Conservation (phyloP, 805 yeast species). For the Candida adriatica region DNA sequence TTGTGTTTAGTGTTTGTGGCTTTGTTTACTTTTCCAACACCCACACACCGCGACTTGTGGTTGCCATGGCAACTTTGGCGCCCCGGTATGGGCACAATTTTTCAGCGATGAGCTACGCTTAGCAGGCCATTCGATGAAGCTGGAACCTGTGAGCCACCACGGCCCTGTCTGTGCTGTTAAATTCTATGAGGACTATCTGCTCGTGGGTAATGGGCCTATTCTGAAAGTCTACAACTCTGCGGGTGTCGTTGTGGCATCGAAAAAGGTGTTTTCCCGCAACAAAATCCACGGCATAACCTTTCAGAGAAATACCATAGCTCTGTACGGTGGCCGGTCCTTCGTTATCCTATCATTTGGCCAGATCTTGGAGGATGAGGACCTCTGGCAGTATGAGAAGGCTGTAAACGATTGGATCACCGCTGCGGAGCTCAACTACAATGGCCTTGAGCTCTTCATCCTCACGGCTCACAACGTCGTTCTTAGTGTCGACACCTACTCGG, state of each 20-base stretch:
- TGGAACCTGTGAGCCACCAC: slow-evolving; percentile 12
- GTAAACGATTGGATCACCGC: slow-evolving; percentile 78
- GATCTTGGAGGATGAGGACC: slow-evolving; percentile 21
- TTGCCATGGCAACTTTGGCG: background rate
- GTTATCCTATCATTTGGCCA: slow-evolving; percentile 32
- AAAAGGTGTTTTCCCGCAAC: slow-evolving; percentile 55
- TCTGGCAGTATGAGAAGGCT: slow-evolving; percentile 35
- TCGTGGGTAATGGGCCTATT: slow-evolving; percentile 69
- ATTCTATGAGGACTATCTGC: slow-evolving; percentile 29
- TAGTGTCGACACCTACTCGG: slow-evolving; percentile 26
- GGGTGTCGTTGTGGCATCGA: slow-evolving; percentile 30
- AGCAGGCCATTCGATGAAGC: background rate
- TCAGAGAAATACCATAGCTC: slow-evolving; percentile 28
- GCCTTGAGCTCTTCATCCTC: slow-evolving; percentile 41
- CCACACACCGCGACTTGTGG: background rate
- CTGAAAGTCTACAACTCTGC: slow-evolving; percentile 48
- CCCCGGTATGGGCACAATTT: background rate
- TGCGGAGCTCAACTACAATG: slow-evolving; percentile 40
- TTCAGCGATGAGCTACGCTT: slow-evolving; percentile 1
- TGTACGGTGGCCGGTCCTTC: slow-evolving; percentile 73
- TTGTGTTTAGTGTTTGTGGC: background rate
- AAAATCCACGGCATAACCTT: slow-evolving; percentile 75
- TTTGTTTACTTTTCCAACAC: slow-evolving; percentile 2
- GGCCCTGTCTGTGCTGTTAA: slow-evolving; percentile 14
- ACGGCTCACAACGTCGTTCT: slow-evolving; percentile 76